Evolutionary conservation across 2,329 filamentous ascomycete genomes (phyloP), one percentile per base, ranked within the genome.

Genomic region (Fusarium coicis): DNA sequence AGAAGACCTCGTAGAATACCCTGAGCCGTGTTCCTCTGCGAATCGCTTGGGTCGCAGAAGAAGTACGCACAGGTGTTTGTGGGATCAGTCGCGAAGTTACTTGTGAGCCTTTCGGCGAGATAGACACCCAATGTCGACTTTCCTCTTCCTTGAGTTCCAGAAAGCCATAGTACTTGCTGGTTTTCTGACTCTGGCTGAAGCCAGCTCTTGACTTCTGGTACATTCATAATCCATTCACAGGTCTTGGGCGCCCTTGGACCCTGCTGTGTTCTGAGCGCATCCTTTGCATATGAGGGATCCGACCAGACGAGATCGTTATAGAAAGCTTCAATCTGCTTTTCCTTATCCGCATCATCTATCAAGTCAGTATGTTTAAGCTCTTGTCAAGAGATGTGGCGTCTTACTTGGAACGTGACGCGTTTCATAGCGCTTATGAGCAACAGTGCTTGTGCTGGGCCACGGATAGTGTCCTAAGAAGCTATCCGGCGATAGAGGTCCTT

Each of bases 391-490:
- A 26, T 26, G 26, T 65, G 59, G 66, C 36, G 28, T 42, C 42
- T 57, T 53, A 69, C 66, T 50, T 64, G 54, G 43, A 26, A 58
- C 52, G 32, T 69, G 66, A 36, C 46, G 66, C 44, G 66, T 43
- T 56, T 70, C 66, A 57, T 64, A 65, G 32, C 52, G 52, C 28
- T 63, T 68, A 23, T 68, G 64, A 32, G 66, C 63, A 10, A 69
- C 58, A 21, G 66, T 70, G 58, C 66, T 69, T 36, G 66, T 69
- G 52, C 66, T 69, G 19, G 66, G 66, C 66, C 66, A 69, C 28
- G 66, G 66, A 70, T 69, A 69, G 26, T 69, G 66, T n/a, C 66
- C 66, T 2, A 69, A n/a, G 50, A 69, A 69, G 54, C 66, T 69
- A 49, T 69, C 66, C 36, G 66, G 66, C 19, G 66, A 69, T 28